Evolutionary conservation across 176 grass and related monocot species (phyloP), one percentile per base, ranked within the genome.

Genomic region (Guadua angustifolia): DNA sequence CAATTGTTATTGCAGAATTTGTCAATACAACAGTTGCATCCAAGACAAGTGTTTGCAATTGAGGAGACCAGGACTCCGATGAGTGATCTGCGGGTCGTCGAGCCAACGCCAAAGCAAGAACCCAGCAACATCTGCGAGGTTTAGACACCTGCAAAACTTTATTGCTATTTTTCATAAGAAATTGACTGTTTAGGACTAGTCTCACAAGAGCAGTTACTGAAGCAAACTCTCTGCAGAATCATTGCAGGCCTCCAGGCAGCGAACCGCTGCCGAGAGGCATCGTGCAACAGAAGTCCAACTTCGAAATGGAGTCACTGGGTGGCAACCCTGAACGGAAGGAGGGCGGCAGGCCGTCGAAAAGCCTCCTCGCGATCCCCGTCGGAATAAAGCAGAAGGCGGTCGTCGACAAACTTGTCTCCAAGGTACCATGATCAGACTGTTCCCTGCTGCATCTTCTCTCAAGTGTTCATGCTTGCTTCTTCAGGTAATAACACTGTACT

Each of bases 191-290:
- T 9, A 57, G 51, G 51, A 53, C 51, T 18, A 61, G 17, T 43
- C 24, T 18, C 36, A 26, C 82, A 65, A 32, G 19, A 67, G 25
- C 62, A 46, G 77, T 74, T 16, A 72, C 77, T 86, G 69, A 83
- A 77, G 39, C 14, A 47, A 78, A 17, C 56, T 85, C 24, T 78
- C n/a, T 91, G 24, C 83, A 98, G 95, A 80, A 49, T 43, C 85
- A 75, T 47, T 86, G 82, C 81, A 82, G 80, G 18, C 76, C 92
- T 32, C 44, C 81, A 66, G 95, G 95, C 72, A 95, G 89, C 78
- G 89, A 98, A 64, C 35, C 84, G 21, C 84, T 98, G 87, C 95
- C 95, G 15, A 88, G 84, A 85, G 95, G 95, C 60, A 95, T 98
- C 71, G 87, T 95, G 60, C 84, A 86, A 21, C 79, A 74, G 46